phyloP scores from a whole-genome alignment of 2,329 filamentous ascomycete genomes.

The Chaetomiaceae sp. region DNA sequence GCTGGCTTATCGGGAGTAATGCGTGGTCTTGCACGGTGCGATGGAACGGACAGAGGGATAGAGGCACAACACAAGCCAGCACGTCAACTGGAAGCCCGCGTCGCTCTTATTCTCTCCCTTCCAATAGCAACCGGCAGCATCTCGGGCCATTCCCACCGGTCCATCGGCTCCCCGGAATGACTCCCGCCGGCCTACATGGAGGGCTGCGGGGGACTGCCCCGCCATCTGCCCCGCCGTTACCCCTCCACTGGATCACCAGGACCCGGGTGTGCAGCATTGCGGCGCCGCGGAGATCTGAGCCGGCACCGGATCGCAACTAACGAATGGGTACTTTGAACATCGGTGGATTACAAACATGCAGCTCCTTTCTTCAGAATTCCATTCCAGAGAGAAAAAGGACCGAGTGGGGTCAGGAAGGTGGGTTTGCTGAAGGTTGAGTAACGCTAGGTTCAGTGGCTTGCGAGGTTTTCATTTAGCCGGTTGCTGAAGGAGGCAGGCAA shows the following conservation, averaged over 20 bases:
- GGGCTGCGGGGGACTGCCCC: too few species aligned
- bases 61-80: neutral
- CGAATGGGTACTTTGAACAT: too few species aligned
- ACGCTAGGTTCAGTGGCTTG: too few species aligned
- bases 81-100: too few species aligned
- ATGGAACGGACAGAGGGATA: neutral
- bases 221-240: too few species aligned
- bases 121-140: neutral
- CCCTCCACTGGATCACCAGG: constrained; percentile 3
- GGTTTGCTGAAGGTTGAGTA: neutral
- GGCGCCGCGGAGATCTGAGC: too few species aligned
- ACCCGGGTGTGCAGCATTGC: too few species aligned
- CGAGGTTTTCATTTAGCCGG: neutral
- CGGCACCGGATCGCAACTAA: too few species aligned
- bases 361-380: neutral
- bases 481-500: neutral
- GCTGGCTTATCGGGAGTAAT: too few species aligned
- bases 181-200: constrained; percentile 3
- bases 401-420: neutral
- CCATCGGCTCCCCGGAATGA: too few species aligned
- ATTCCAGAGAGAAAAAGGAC: neutral
- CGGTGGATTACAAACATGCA: neutral
- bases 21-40: too few species aligned
- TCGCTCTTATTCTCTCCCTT: neutral
- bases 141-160: too few species aligned